Conservation (phyloP, 2,329 filamentous ascomycete genomes). For the Microsporum audouinii region DNA sequence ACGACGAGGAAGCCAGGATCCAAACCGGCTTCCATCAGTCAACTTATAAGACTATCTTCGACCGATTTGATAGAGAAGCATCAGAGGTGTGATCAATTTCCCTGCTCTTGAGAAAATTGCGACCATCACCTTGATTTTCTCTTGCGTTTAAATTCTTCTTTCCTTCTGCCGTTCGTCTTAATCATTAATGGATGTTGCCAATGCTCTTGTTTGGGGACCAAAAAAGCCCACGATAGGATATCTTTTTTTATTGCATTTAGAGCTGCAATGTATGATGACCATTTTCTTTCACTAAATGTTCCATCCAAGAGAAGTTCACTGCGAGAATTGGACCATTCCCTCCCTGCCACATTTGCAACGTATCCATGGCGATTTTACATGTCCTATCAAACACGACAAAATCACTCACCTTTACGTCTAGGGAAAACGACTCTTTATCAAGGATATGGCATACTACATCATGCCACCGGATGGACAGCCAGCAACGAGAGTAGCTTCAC, state of each 20-base stretch:
- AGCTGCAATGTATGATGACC: not conserved
- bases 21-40: constrained; percentile 36
- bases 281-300: not conserved
- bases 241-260: not conserved
- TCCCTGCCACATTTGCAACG: not conserved
- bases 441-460: constrained; percentile 92
- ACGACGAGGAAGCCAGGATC: constrained; percentile 46
- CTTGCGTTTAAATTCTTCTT: constrained; percentile 16
- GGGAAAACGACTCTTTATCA: constrained; percentile 93
- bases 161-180: not conserved
- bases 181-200: not conserved
- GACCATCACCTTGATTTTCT: constrained; percentile 10
- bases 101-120: constrained; percentile 16
- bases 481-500: constrained; percentile 65
- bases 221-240: not conserved
- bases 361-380: not conserved
- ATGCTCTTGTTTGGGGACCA: not conserved
- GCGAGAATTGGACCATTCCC: constrained; percentile 9
- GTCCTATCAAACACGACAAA: not conserved
- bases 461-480: constrained; percentile 60
- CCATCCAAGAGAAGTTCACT: not conserved
- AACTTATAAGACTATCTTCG: constrained; percentile 54
- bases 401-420: constrained; percentile 39
- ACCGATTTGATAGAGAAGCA: constrained; percentile 59
- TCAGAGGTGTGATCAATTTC: constrained; percentile 53